Evolutionary conservation across 306 rosid species (phyloP), one percentile per base, ranked within the genome.

Genomic region (Lotus japonicus): DNA sequence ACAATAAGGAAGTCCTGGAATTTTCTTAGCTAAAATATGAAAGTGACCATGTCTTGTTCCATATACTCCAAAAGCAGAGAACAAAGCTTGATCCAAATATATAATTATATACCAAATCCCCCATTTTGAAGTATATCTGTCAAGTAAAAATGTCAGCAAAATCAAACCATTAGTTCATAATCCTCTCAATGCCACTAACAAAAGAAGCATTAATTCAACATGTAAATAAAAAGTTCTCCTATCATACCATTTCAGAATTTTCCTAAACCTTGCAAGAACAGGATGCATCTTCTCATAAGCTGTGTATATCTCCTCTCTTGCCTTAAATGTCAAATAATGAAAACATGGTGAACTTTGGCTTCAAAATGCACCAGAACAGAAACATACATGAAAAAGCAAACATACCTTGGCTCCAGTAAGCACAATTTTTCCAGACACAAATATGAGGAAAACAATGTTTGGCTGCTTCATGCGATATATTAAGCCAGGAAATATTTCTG

Each of bases 401-500:
- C 33, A 28, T 28, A 28, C 94, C 94, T 87, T 85, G 0, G 88
- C 94, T 50, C 90, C 90, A 4, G 90, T 85, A 10, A 83, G 85
- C 53, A 88, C 90, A 64, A 81, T 80, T 80, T 85, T 85, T 19
- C 94, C 90, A 2, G 88, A 85, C 11, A 83, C 84, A 50, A 87
- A 85, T 49, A 88, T 75, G 21, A 85, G 90, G 16, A 88, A 77
- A 63, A 88, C 88, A 64, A 85, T 83, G 65, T 79, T 88, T 2
- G 88, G 90, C 58, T 88, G 90, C 78, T 81, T 85, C 88, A 85
- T 83, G 55, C 85, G 76, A 70, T 88, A 88, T 67, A 88, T 79
- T 75, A 88, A 75, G 72, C 95, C 90, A 1, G 87, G 95, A 72
- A 88, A 88, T n/a, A 85, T 78, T 69, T 85, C 90, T 13, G 90